A percentile compares a stretch with the other conserved stretches of the same genome.
phyloP scores from a whole-genome alignment of 345 rosid species.

The Dovyalis caffra region DNA sequence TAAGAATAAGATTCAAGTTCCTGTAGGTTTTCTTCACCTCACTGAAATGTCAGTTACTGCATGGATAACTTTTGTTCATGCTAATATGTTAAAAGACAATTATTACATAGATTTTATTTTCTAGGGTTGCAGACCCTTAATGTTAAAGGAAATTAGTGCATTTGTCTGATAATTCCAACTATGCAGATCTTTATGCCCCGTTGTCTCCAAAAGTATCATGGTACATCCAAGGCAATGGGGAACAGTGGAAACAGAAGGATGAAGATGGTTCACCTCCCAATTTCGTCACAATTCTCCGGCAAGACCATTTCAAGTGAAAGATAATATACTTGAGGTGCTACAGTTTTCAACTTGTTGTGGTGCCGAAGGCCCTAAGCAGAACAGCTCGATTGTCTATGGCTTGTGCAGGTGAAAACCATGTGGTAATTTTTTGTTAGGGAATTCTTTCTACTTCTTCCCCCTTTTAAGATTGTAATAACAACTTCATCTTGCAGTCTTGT shows the following conservation, averaged over 20 bases:
- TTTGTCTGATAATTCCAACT: slow-evolving; percentile 8
- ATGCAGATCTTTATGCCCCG: slow-evolving; percentile 64
- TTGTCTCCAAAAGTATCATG: slow-evolving; percentile 68
- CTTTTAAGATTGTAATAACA: neutral
- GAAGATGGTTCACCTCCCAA: slow-evolving; percentile 48
- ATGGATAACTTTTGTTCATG: neutral
- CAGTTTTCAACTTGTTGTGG: neutral
- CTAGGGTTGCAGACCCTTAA: neutral
- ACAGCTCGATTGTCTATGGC: neutral
- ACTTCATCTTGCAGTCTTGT: neutral
- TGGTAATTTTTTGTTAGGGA: slow-evolving; percentile 6
- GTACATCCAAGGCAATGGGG: slow-evolving; percentile 67
- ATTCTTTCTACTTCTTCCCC: neutral
- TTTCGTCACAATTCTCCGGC: slow-evolving; percentile 45
- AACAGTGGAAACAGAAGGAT: slow-evolving; percentile 57
- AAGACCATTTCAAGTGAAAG: slow-evolving; percentile 54
- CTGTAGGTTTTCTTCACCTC: neutral
- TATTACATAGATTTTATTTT: neutral
- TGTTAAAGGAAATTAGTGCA: neutral
- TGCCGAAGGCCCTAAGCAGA: neutral
- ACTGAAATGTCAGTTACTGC: neutral
- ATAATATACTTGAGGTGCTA: neutral
- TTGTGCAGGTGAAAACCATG: slow-evolving; percentile 13
- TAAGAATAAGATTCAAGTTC: neutral
- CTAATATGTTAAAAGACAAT: neutral